Base-by-base conservation (phyloP, 768 basidiomycete species). In the Calvatia gigantea region DNA sequence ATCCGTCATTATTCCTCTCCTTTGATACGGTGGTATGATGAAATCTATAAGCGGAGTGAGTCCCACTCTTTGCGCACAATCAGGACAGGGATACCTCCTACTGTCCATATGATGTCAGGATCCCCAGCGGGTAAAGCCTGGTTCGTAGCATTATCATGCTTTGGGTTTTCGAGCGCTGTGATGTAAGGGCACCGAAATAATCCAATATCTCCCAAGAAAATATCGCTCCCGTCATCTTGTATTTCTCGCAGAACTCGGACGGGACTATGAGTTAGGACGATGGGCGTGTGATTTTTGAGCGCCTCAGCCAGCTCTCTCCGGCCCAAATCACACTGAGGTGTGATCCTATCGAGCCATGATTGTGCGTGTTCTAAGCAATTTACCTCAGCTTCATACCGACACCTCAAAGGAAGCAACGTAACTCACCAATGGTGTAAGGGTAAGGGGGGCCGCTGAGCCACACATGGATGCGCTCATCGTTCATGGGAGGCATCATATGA, bases 1-100 rank as follows among this genome's bases (percentile, higher is more conserved):
- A n/a, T 79, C 81, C 21, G 80, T 78, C 89, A 90, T 90, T 58
- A 91, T 88, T 0, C 88, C 87, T 60, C 71, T 75, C 28, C 86
- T 76, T 54, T 89, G 87, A 62, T 86, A 79, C 29, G 76, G 78
- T 14, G 82, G 73, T 4, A 75, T 78, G 38, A 89, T 67, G 58
- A 77, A 87, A 63, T 86, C 87, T 87, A 62, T n/a, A 11, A 42
- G 43, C 23, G 14, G 39, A 35, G n/a, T n/a, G n/a, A n/a, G n/a
- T n/a, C n/a, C n/a, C n/a, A n/a, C n/a, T n/a, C n/a, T 21, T 17
- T 57, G 23, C 25, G 4, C 42, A 49, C 37, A 21, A 51, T 28
- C 57, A 33, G 21, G 11, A 21, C 19, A 9, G 9, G 8, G 19
- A n/a, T n/a, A 87, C 87, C 76, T 59, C 86, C 87, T 29, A 87